Conservation (phyloP, 306 rosid species). For the Spatholobus suberectus region DNA sequence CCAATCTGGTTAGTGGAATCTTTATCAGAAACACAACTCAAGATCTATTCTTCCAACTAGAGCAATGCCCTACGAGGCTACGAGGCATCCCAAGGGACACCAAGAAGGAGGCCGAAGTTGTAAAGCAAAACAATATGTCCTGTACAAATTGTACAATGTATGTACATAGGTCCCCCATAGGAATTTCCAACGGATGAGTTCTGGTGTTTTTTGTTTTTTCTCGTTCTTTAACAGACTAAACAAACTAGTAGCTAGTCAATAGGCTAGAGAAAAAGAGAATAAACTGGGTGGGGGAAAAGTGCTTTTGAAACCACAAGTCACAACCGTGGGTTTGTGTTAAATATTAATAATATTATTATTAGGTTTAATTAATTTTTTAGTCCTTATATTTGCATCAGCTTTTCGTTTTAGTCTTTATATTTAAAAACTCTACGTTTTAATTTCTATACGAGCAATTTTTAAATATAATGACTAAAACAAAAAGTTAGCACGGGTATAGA, state of each 20-base stretch:
- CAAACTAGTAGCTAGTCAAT: not conserved
- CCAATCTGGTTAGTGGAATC: not conserved
- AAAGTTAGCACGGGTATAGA: too few relatives aligned
- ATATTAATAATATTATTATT: not conserved
- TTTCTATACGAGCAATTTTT: too few relatives aligned
- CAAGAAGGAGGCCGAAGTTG: conserved; percentile 38
- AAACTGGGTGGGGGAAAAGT: conserved; percentile 31
- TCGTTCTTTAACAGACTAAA: not conserved
- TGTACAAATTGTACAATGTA: conserved; percentile 11
- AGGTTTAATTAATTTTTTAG: too few relatives aligned
- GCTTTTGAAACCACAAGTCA: conserved; percentile 22
- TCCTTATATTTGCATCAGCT: too few relatives aligned
- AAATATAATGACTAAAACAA: too few relatives aligned
- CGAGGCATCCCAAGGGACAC: conserved; percentile 27
- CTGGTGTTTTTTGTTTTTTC: not conserved
- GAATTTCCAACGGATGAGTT: not conserved
- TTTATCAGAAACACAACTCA: conserved; percentile 3
- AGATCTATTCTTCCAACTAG: conserved; percentile 3
- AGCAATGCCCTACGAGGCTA: conserved; percentile 8
- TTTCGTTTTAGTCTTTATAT: too few relatives aligned
- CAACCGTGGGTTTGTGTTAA: conserved; percentile 6
- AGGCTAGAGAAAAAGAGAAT: conserved; percentile 26
- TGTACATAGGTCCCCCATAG: not conserved
- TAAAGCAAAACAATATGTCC: conserved; percentile 45
- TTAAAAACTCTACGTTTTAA: too few relatives aligned